Evolutionary conservation across 2,329 filamentous ascomycete species (phyloP).

Genomic region (Pestalotiopsis sp.): DNA sequence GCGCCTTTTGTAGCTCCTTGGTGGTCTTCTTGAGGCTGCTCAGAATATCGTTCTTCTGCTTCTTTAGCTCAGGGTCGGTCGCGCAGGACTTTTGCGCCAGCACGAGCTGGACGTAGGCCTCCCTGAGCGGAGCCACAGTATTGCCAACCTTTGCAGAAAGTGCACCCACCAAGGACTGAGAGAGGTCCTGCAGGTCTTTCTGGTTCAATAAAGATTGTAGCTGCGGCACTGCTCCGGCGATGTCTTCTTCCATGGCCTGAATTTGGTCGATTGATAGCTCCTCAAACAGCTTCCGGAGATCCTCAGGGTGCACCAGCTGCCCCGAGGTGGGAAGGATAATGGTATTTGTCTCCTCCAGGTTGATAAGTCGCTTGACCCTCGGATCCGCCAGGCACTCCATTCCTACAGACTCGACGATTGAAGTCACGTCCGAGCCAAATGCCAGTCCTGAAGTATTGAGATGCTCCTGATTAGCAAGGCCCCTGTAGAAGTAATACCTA

Average conservation of each 20-base stretch:
- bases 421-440: constrained; percentile 16
- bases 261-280: constrained; percentile 16
- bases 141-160: not conserved
- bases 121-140: not conserved
- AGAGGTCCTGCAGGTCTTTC: constrained; percentile 17
- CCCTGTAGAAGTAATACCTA: constrained; percentile 27
- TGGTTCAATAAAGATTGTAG: constrained; percentile 19
- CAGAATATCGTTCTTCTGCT: constrained; percentile 18
- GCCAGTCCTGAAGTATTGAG: constrained; percentile 20
- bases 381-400: not conserved
- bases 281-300: constrained; percentile 11
- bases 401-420: not conserved
- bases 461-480: constrained; percentile 19
- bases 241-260: constrained; percentile 18
- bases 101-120: not conserved
- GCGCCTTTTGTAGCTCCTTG: constrained; percentile 15
- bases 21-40: constrained; percentile 16
- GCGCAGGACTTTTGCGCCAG: not conserved
- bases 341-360: constrained; percentile 16
- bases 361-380: constrained; percentile 18
- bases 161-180: not conserved
- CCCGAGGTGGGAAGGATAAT: constrained; percentile 18
- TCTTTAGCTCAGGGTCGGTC: not conserved
- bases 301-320: constrained; percentile 10
- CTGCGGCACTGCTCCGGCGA: constrained; percentile 18